A percentile compares a stretch with the other conserved stretches of the same genome.
Evolutionary conservation across 805 yeast species (phyloP).

Genomic region (Blastobotrys attinorum): DNA sequence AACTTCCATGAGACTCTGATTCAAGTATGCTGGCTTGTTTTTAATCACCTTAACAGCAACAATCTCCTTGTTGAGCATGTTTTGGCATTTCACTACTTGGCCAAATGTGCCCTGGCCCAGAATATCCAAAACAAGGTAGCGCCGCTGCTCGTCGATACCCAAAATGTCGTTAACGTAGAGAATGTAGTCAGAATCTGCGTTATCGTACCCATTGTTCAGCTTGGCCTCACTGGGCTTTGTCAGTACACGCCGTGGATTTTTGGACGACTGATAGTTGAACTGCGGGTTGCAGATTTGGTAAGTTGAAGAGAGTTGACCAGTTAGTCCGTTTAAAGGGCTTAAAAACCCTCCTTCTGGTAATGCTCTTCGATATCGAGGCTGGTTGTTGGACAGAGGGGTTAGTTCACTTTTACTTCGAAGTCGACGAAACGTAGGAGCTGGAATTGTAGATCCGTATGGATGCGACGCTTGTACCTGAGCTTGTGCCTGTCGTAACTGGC

Average conservation of each 20-base stretch:
- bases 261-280: conserved; percentile 72
- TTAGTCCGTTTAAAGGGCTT: conserved; percentile 68
- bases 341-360: conserved; percentile 32
- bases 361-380: conserved; percentile 29
- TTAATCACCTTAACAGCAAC: conserved; percentile 94
- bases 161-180: conserved; percentile 89
- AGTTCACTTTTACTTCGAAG: conserved; percentile 28
- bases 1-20: conserved; percentile 88
- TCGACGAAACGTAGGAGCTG: conserved; percentile 28
- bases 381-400: conserved; percentile 22
- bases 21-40: conserved; percentile 81
- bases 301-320: conserved; percentile 68
- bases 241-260: conserved; percentile 84
- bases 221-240: conserved; percentile 88
- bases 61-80: conserved; percentile 67
- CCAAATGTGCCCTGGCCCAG: conserved; percentile 98
- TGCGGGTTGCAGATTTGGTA: conserved; percentile 79
- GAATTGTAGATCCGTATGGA: conserved; percentile 6
- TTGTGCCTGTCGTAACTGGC: background rate
- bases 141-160: conserved; percentile 77
- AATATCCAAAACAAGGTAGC: conserved; percentile 81
- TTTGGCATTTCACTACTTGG: conserved; percentile 92
- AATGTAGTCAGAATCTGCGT: conserved; percentile 83
- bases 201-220: conserved; percentile 77
- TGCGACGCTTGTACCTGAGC: conserved; percentile 5